Evolutionary conservation across 495 filamentous ascomycete genomes (phyloP).

Genomic region (Articulospora tetracladia): DNA sequence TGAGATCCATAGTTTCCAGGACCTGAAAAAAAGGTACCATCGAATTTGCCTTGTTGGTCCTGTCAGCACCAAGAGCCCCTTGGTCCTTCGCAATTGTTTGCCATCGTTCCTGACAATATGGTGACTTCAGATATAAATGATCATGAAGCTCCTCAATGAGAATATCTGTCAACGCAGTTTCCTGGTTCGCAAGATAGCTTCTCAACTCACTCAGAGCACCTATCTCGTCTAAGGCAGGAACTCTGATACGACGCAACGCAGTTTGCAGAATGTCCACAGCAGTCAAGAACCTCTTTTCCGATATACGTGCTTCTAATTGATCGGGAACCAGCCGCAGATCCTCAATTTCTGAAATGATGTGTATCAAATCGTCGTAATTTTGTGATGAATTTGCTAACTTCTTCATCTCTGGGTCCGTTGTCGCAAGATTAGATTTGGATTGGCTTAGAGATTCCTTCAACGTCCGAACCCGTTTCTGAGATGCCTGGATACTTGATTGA

Average conservation of each 20-base stretch:
- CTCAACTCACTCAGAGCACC: constrained; percentile 83
- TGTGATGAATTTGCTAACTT: constrained; percentile 80
- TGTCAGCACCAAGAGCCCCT: constrained; percentile 40
- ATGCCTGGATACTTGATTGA: constrained; percentile 84
- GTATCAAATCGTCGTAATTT: constrained; percentile 87
- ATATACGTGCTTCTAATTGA: constrained; percentile 86
- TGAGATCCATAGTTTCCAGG: constrained; percentile 71
- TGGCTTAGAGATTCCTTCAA: constrained; percentile 79
- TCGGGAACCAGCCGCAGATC: constrained; percentile 89
- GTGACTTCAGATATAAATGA: constrained; percentile 94
- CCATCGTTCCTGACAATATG: constrained; percentile 94
- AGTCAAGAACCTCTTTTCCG: constrained; percentile 90
- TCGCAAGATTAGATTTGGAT: constrained; percentile 76
- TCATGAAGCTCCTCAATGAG: constrained; percentile 95
- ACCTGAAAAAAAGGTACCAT: constrained; percentile 67
- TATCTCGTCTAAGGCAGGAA: constrained; percentile 87
- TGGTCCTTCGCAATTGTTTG: constrained; percentile 58
- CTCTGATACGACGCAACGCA: constrained; percentile 74
- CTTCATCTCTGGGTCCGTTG: constrained; percentile 88
- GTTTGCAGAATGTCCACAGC: constrained; percentile 91
- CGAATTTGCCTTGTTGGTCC: constrained; percentile 30
- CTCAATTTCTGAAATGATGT: constrained; percentile 78
- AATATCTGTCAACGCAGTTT: constrained; percentile 86
- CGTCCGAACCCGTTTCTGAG: constrained; percentile 77
- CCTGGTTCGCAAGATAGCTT: constrained; percentile 88